Conservation (phyloP, 2,329 filamentous ascomycete species). For the Hypoxylon sp. region DNA sequence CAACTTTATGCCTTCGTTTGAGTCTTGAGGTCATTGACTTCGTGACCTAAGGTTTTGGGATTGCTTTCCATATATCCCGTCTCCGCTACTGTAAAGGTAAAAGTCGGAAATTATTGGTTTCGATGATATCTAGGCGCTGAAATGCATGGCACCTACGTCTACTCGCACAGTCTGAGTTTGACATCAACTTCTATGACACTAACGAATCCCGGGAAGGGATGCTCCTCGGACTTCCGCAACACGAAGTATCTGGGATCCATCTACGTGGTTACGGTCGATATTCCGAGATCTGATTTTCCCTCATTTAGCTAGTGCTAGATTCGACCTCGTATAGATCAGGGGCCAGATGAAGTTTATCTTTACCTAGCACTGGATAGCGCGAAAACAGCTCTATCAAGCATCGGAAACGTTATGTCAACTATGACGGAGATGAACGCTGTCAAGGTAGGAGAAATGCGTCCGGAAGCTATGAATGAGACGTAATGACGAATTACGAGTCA, state of each 20-base stretch:
- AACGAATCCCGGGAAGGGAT: not conserved
- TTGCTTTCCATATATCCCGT: not conserved
- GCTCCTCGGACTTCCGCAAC: not conserved
- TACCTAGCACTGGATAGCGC: constrained; percentile 10
- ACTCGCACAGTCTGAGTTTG: not conserved
- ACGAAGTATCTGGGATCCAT: not conserved
- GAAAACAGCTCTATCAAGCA: not conserved
- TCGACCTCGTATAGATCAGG: constrained; percentile 35
- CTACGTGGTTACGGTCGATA: not conserved
- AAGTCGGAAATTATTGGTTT: not conserved
- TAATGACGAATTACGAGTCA: constrained; percentile 40
- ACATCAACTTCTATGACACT: not conserved
- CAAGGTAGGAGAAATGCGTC: constrained; percentile 25
- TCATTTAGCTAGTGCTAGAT: constrained; percentile 23
- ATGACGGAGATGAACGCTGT: constrained; percentile 31
- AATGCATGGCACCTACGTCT: constrained; percentile 26
- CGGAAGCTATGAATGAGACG: constrained; percentile 8
- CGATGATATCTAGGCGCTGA: not conserved
- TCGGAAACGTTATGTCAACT: constrained; percentile 3
- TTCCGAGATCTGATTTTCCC: constrained; percentile 19
- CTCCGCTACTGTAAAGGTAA: not conserved
- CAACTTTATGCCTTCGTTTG: constrained; percentile 1
- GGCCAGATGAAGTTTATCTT: constrained; percentile 26
- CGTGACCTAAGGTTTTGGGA: not conserved
- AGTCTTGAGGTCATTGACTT: constrained; percentile 47